Percentiles rank a stretch among this genome's conserved stretches.
These are phyloP conservation scores for Xylaria flabelliformis DNA, from an alignment of 495 filamentous ascomycete genomes.

Conservation along the genomic window DNA sequence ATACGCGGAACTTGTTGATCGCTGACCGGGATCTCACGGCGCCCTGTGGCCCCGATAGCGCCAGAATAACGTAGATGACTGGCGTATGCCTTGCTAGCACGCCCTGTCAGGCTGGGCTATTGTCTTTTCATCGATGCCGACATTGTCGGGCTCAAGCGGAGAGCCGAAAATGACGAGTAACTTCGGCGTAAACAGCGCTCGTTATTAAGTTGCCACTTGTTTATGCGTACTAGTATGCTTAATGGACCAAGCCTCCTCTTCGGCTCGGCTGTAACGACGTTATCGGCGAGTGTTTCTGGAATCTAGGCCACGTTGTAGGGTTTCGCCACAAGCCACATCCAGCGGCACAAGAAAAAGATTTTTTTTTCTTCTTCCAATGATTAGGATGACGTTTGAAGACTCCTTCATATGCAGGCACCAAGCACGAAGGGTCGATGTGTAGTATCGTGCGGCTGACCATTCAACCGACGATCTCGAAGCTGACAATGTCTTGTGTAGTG, in stretches of 20 bases:
- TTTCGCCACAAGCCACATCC: constrained; percentile 19
- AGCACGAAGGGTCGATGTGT: neutral
- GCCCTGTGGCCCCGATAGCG: neutral
- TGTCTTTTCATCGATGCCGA: neutral
- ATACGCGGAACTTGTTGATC: neutral
- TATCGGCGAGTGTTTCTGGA: constrained; percentile 1
- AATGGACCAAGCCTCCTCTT: neutral
- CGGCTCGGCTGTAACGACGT: constrained; percentile 3
- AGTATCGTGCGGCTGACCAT: constrained; percentile 14
- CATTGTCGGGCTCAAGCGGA: neutral
- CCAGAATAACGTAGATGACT: neutral
- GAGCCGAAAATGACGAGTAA: neutral
- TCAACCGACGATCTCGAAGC: constrained; percentile 13
- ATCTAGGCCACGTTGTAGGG: neutral
- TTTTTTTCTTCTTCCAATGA: neutral
- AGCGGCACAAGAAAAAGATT: neutral
- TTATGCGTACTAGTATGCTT: neutral
- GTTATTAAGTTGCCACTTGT: neutral
- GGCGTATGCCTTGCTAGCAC: constrained; percentile 3
- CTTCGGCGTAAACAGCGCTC: neutral
- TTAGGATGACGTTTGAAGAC: constrained; percentile 1
- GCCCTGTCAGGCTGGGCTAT: neutral
- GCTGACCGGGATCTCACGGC: neutral
- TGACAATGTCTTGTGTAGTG: constrained; percentile 15
- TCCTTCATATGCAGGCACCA: constrained; percentile 22